phyloP scores from a whole-genome alignment of 179 eudicot genomes.

The Heliamphora ciliata region DNA sequence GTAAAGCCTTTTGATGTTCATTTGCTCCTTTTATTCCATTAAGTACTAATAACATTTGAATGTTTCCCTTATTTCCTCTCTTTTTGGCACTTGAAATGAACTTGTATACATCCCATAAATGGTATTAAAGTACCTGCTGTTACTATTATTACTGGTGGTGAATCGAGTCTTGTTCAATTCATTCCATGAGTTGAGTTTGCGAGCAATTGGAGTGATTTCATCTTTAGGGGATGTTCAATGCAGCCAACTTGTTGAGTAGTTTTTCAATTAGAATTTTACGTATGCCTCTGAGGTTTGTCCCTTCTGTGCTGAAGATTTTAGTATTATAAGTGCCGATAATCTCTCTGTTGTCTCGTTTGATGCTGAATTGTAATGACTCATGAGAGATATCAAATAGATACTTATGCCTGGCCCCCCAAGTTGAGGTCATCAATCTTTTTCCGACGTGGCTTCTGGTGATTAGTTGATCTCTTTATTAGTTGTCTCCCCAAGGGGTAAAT shows the following conservation, averaged over 20 bases:
- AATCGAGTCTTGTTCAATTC: background rate
- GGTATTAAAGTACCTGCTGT: background rate
- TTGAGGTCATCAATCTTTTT: no score
- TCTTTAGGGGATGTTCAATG: background rate
- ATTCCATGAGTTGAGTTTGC: background rate
- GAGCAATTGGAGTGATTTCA: background rate
- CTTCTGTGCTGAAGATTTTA: no score
- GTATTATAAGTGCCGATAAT: no score
- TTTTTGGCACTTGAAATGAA: conserved; percentile 1
- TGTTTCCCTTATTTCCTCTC: background rate
- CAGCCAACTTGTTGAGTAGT: no score
- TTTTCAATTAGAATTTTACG: background rate
- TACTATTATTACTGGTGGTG: background rate
- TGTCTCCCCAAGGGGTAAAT: background rate
- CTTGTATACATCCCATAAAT: background rate
- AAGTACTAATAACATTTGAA: background rate
- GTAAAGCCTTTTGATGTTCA: background rate
- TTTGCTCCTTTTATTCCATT: background rate
- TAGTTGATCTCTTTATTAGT: no score
- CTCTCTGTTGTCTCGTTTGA: no score
- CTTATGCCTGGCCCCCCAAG: no score
- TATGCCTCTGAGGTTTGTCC: background rate
- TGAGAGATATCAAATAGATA: no score
- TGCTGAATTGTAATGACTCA: no score
- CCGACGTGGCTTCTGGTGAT: no score